Evolutionary conservation across 371 early-diverging fungal genomes (phyloP).

Genomic region (Rhizopus sp.): DNA sequence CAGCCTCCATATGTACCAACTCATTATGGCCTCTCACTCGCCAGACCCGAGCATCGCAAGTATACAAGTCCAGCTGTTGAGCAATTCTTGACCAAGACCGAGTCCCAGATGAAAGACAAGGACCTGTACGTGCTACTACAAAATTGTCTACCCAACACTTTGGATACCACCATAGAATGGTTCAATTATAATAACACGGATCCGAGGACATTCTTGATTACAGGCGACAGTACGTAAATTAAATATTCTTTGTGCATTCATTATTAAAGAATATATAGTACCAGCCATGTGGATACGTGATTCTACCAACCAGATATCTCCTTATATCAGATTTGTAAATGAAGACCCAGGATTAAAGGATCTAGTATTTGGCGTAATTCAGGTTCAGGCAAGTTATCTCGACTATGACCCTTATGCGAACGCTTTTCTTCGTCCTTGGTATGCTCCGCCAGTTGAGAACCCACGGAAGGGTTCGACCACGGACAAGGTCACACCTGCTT

Average conservation of each 20-base stretch:
- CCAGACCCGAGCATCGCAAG: constrained; percentile 27
- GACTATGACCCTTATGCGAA: constrained; percentile 53
- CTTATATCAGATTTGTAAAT: constrained; percentile 37
- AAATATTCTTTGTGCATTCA: too few relatives aligned
- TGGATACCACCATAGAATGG: constrained; percentile 58
- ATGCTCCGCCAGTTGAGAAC: constrained; percentile 25
- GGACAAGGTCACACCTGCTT: constrained; percentile 34
- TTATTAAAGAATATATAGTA: constrained; percentile 18
- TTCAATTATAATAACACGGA: constrained; percentile 17
- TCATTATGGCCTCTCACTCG: constrained; percentile 24
- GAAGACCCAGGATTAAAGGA: constrained; percentile 27
- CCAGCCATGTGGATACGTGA: constrained; percentile 66
- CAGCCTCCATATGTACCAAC: constrained; percentile 26
- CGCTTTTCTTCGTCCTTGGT: constrained; percentile 48
- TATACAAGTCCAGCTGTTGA: constrained; percentile 35
- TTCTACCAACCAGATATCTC: constrained; percentile 56
- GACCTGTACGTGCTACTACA: constrained; percentile 48
- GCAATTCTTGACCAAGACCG: constrained; percentile 19
- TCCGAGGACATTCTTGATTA: constrained; percentile 54
- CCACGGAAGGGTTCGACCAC: constrained; percentile 14
- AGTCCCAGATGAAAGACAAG: constrained; percentile 30
- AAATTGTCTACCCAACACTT: constrained; percentile 58
- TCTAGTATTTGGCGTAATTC: constrained; percentile 38
- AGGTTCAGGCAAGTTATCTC: constrained; percentile 44
- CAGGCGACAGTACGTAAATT: constrained; percentile 50